Base-by-base conservation (phyloP, 306 rosid genomes). In the Ammopiptanthus mongolicus region DNA sequence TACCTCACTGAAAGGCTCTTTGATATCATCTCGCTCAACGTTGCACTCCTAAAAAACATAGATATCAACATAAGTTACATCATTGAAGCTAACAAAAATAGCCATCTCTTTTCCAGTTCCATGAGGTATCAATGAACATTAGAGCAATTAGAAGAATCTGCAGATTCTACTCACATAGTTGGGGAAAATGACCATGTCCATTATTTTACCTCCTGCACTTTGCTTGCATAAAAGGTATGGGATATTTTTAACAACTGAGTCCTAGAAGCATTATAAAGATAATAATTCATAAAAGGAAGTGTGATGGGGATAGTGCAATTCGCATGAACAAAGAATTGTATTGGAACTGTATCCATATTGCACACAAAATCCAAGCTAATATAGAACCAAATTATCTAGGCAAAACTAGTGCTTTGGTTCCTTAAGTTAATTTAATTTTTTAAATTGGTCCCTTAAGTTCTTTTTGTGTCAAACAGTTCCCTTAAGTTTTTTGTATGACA, bases 1-100 rank as follows among this genome's bases (percentile, higher is more conserved):
- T 65, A 95, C 99, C 97, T 95, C 99, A 31, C 91, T 91, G 73
- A 95, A 95, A 73, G 99, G 99, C 53, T 95, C 99, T 87, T 88
- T 95, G 66, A 92, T 65, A 83, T 95, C 97, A 72, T 95, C 97
- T 29, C 93, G 84, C 81, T 91, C 99, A 71, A 90, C 88, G 70
- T 96, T 90, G 91, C 99, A 91, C 82, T 95, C 99, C 99, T 92
- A 64, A 44, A n/a, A 66, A 71, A 65, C 11, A 83, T 19, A 65
- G 64, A 82, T 48, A 73, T 17, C 48, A 69, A 22, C 33, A 52
- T 84, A n/a, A n/a, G 65, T 79, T 72, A 81, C 36, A 79, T 53
- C 14, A 70, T 41, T 22, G 73, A 82, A 58, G 71, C 34, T 11
- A 36, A 73, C 52, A 75, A 50, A n/a, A 6, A 36, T 22, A 41